Evolutionary conservation across 495 filamentous ascomycete species (phyloP).

Genomic region (Pseudomonodictys pantanalensis): DNA sequence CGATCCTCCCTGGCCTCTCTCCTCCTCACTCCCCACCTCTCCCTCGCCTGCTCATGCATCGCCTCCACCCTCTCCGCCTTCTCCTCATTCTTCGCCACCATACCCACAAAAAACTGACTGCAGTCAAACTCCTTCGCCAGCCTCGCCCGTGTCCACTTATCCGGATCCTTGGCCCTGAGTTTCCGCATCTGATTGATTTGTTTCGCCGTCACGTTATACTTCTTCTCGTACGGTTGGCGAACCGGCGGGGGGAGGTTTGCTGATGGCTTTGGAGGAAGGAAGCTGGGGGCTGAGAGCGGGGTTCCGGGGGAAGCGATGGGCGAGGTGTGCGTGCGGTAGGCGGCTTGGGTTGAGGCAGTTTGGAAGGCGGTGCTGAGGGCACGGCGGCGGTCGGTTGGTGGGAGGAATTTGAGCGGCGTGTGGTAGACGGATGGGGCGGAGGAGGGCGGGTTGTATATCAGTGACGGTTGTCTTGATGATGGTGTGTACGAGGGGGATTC

Average conservation of each 20-base stretch:
- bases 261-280: conserved; percentile 10
- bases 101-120: conserved; percentile 66
- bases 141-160: conserved; percentile 65
- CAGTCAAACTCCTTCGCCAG: conserved; percentile 77
- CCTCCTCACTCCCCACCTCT: conserved; percentile 69
- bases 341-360: conserved; percentile 11
- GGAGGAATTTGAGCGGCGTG: conserved; percentile 89
- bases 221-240: conserved; percentile 53
- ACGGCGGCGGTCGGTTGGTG: conserved; percentile 69
- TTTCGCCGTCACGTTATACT: conserved; percentile 70
- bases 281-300: conserved; percentile 16
- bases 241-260: conserved; percentile 55
- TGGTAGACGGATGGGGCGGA: conserved; percentile 75
- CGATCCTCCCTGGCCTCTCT: conserved; percentile 72
- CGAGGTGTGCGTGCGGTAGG: conserved; percentile 10
- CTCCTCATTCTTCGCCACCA: conserved; percentile 47
- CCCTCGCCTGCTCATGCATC: conserved; percentile 50
- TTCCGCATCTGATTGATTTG: conserved; percentile 77
- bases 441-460: conserved; percentile 95
- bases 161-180: conserved; percentile 65
- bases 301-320: conserved; percentile 34
- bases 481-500: conserved; percentile 67
- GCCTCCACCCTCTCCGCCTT: conserved; percentile 45
- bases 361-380: conserved; percentile 47
- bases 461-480: conserved; percentile 42